These are phyloP conservation scores for Penicillium alfredii DNA, from an alignment of 495 filamentous ascomycete genomes.

Conservation along the genomic window DNA sequence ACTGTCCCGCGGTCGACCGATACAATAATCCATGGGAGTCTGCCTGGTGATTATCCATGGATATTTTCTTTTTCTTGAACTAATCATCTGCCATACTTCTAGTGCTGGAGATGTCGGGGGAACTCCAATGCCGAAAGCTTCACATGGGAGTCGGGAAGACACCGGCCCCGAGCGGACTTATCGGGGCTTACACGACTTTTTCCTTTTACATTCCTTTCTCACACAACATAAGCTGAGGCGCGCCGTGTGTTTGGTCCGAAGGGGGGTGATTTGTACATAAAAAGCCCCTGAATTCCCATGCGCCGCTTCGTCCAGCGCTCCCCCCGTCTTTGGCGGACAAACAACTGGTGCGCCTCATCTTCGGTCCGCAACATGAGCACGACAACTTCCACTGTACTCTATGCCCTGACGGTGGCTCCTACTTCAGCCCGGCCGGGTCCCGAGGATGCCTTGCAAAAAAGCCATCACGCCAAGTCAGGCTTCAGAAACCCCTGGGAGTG, in stretches of 20 bases:
- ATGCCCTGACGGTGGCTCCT: conserved; percentile 48
- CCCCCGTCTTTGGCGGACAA: conserved; percentile 8
- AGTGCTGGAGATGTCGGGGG: too few relatives aligned
- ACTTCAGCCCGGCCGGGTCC: conserved; percentile 42
- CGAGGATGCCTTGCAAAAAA: conserved; percentile 48
- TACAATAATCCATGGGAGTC: too few relatives aligned
- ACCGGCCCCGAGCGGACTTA: neutral
- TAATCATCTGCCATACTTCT: too few relatives aligned
- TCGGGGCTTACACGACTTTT: neutral
- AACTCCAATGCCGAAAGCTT: too few relatives aligned
- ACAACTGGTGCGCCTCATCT: conserved; percentile 8
- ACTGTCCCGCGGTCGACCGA: neutral
- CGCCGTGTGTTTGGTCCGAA: conserved; percentile 3
- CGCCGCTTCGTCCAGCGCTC: conserved; percentile 22
- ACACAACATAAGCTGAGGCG: conserved; percentile 2
- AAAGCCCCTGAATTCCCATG: conserved; percentile 19
- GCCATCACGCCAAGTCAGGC: conserved; percentile 54
- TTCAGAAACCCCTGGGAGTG: conserved; percentile 58
- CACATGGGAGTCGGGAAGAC: too few relatives aligned
- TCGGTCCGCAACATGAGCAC: conserved; percentile 35
- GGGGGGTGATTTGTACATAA: conserved; percentile 5
- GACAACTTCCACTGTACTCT: conserved; percentile 43
- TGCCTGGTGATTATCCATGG: too few relatives aligned
- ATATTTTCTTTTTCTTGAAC: too few relatives aligned
- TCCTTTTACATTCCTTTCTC: conserved; percentile 5